Percentiles rank a stretch among this genome's conserved stretches.
phyloP scores from a whole-genome alignment of 768 basidiomycete genomes.

The Mycena kentingensis region DNA sequence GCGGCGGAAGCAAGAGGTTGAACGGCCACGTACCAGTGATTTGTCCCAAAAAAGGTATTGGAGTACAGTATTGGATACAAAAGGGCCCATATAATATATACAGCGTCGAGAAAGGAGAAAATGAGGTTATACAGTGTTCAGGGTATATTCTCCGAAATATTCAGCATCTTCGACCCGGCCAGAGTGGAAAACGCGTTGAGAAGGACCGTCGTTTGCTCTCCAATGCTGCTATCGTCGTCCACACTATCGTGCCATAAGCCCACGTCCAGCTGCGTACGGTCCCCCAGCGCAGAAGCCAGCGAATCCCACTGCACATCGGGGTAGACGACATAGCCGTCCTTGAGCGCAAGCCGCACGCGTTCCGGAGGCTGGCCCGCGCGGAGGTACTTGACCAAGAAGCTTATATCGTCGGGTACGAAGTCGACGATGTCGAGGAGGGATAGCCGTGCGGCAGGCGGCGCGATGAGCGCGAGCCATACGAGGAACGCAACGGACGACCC shows the following conservation, averaged over 20 bases:
- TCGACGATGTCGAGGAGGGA: conserved; percentile 1
- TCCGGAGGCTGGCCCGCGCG: neutral
- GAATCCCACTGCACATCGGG: conserved; percentile 8
- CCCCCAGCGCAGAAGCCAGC: neutral
- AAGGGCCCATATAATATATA: too few relatives aligned
- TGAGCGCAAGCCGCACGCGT: neutral
- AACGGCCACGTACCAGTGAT: too few relatives aligned
- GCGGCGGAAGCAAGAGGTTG: too few relatives aligned
- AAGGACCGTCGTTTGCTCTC: too few relatives aligned
- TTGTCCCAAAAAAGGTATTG: too few relatives aligned
- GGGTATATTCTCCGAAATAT: too few relatives aligned
- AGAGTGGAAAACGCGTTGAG: too few relatives aligned
- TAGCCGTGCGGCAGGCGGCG: neutral
- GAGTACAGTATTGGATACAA: too few relatives aligned
- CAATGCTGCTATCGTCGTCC: too few relatives aligned
- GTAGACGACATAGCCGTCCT: neutral
- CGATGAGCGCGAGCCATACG: conserved; percentile 12
- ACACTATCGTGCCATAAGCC: neutral
- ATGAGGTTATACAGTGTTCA: too few relatives aligned
- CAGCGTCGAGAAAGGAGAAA: too few relatives aligned
- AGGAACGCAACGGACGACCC: conserved; percentile 19
- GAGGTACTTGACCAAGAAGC: conserved; percentile 3
- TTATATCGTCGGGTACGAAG: conserved; percentile 7
- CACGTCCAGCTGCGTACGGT: neutral
- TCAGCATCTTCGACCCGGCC: too few relatives aligned